Base-by-base conservation (phyloP, 208 protist genomes). In the Leptomonas pyrrhocoris region DNA sequence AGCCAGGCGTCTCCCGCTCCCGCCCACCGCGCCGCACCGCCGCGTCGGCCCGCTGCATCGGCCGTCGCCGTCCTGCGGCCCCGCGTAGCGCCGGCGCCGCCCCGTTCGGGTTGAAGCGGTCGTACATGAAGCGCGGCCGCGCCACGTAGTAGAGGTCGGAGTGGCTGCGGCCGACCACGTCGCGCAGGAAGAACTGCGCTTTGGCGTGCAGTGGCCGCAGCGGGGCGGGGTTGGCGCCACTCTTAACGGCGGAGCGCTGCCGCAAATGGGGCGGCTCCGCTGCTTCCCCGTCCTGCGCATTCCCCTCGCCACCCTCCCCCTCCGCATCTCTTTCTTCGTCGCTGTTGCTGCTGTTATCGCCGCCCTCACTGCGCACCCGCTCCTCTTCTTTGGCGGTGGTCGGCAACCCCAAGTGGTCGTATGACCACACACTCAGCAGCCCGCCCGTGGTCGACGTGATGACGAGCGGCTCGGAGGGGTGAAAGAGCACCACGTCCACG, bases 381-480 rank as follows among this genome's bases (percentile, higher is more conserved):
- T 71, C 66, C 27, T 19, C 31, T 7, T 51, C 66, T 11, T 23
- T 34, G 21, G 27, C 46, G 6, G 38, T 53, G 7, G 38, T 53
- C 36, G 48, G 21, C 30, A 51, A 55, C 16, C 54, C 62, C 16
- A 46, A 28, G 15, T 51, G 55, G 11, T 74, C 68, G 67, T 85
- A 85, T 13, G 67, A 77, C 89, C 89, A 94, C 53, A 88, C 80
- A 30, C 84, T 82, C 63, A 91, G 62, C 48, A 85, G 57, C 8
- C 84, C 85, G 12, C 81, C 79, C 31, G 78, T 80, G 38, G 89
- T 90, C 43, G 69, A 79, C 53, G 81, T 84, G 30, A 89, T 62
- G 43, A 88, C 63, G 36, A 88, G 67, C 23, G 70, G 80, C 65
- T 79, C 74, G 28, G 81, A 79, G 16, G 85, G 83, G 68, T 94